Base-by-base conservation (phyloP, 2,329 filamentous ascomycete genomes). In the Gremmenia infestans region DNA sequence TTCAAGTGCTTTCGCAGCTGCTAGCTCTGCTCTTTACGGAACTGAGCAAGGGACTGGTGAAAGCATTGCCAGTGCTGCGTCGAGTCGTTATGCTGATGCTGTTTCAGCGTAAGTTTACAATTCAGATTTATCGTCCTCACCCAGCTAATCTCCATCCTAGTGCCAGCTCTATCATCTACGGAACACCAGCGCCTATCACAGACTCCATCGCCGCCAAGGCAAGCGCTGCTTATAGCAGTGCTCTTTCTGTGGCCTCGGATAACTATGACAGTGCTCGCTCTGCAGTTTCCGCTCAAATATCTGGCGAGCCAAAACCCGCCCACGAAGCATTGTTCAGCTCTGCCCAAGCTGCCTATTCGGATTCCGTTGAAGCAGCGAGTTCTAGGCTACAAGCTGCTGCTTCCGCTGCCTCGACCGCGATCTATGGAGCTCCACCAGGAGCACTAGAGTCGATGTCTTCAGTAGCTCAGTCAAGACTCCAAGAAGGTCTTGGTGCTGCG, bases 261-360 rank as follows among this genome's bases (percentile, higher is more conserved):
- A 84, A 87, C 53, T 89, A 89, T 63, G 79, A 80, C 0, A 82
- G 82, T 22, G 88, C 87, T 9, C 82, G 85, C 64, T 86, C 86
- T 1, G 77, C 82, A 25, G 76, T 88, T 2, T 89, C 86, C 1
- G 80, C 77, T 4, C 81, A 89, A 64, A 79, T 90, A 40, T 83
- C 81, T 28, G 87, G 87, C 35, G 84, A 84, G 23, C 82, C 86
- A 1, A 81, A 87, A 65, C 87, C 88, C 7, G 78, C 82, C 4
- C 85, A 91, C 59, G 77, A 89, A 63, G 77, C 89, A 59, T 80
- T 91, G 68, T 74, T 89, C 12, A 80, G 85, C 8, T 88, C 87
- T 0, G 81, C 88, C 9, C 85, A 86, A 8, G 79, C 77, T 5
- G 86, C 81, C 1, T 91, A 90, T 67, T 85, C 86, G 36, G 80